Base-by-base conservation (phyloP, 2,329 filamentous ascomycete species). In the Verticillium nubilum region DNA sequence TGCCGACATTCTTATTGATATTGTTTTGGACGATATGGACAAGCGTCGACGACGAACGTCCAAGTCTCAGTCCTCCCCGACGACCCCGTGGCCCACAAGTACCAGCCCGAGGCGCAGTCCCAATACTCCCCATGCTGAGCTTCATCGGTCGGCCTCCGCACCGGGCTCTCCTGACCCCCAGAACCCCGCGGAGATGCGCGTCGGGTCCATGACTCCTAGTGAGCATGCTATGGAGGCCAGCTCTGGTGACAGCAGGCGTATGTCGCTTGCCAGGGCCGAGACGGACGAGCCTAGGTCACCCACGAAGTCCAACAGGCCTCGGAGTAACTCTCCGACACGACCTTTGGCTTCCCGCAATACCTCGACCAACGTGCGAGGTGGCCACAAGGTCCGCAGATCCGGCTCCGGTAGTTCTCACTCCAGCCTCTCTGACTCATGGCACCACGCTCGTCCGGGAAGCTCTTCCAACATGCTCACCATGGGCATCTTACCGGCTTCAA, bases 11-110 rank as follows among this genome's bases (percentile, higher is more conserved):
- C 80, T 98, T 54, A 91, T 95, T 64, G 89, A 96, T 67, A 96
- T 99, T 66, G 93, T 99, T 27, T 77, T 99, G 62, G 95, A 99
- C 70, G 95, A 99, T 69, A 95, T 96, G 82, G 94, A 98, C 73
- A 95, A 91, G 76, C 85, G 95, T 64, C 86, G 94, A 26, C 86
- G 92, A 62, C 86, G 95, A 56, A 96, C 93, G 0, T 92, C 92
- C 50, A 98, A 96, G 76, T 83, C 87, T 10, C 91, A 95, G 63
- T 82, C 87, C 13, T 96, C 92, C 0, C 91, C 93, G 3, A 88
- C 90, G 1, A 82, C 86, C 12, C 85, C 88, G 1, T 91, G 89
- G 84, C 80, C 79, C 68, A 73, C 82, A 67, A 73, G 74, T 52
- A 75, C 80, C 9, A 87, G 83, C 63, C 84, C 85, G 27, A 80